Conservation (phyloP, 2,329 filamentous ascomycete genomes). For the Calonectria pauciramosa region DNA sequence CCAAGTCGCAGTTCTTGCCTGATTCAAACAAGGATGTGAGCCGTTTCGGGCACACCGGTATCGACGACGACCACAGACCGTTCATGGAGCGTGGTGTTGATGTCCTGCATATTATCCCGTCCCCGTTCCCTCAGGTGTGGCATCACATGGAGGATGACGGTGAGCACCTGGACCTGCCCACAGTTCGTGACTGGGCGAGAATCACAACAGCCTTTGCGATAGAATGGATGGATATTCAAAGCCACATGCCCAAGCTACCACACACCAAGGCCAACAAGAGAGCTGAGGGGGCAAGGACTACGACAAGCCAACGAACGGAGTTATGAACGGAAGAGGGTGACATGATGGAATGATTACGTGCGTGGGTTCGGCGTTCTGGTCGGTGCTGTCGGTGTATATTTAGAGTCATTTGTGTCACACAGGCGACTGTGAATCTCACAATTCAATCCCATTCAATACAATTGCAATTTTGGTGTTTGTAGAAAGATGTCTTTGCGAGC, state of each 20-base stretch:
- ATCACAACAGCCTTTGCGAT: constrained; percentile 87
- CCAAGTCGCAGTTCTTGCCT: constrained; percentile 70
- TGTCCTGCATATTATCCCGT: constrained; percentile 89
- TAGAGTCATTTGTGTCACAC: constrained; percentile 27
- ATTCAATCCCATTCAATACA: background rate
- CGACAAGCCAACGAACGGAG: constrained; percentile 50
- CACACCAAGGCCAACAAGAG: constrained; percentile 44
- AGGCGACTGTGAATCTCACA: constrained; percentile 10
- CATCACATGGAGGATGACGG: constrained; percentile 88
- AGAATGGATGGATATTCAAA: constrained; percentile 88
- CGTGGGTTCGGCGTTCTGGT: constrained; percentile 37
- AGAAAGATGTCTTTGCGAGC: background rate
- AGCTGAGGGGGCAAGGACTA: constrained; percentile 40
- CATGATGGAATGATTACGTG: constrained; percentile 1
- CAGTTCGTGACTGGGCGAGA: constrained; percentile 88
- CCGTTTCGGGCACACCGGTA: constrained; percentile 64
- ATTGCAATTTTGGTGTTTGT: constrained; percentile 18
- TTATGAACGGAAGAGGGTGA: constrained; percentile 39
- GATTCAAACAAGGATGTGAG: constrained; percentile 69
- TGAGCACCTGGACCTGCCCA: constrained; percentile 83
- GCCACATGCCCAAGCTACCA: constrained; percentile 50
- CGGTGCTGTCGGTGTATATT: constrained; percentile 31
- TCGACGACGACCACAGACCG: constrained; percentile 92
- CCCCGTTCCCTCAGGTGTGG: constrained; percentile 87
- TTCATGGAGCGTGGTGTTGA: constrained; percentile 91